Evolutionary conservation across 2,329 filamentous ascomycete species (phyloP).

Genomic region (Arachnomyces sp.): DNA sequence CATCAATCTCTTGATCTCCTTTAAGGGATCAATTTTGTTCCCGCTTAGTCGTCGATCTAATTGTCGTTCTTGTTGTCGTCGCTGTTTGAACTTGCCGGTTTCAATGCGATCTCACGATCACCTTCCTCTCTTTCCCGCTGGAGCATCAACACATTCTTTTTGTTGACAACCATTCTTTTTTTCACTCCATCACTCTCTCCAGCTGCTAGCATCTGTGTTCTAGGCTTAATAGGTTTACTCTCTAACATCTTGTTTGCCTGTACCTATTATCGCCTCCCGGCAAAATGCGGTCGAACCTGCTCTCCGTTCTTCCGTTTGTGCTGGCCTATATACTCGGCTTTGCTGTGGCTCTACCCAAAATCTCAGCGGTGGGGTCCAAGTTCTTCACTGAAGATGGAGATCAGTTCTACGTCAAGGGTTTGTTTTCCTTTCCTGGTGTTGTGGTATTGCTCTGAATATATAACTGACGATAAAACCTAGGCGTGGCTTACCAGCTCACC

Average conservation of each 20-base stretch:
- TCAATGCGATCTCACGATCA: too few relatives aligned
- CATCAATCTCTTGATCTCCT: too few relatives aligned
- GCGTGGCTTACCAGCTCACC: conserved; percentile 62
- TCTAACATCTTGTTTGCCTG: background rate
- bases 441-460: background rate
- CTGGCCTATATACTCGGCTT: conserved; percentile 11
- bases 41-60: too few relatives aligned
- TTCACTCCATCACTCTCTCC: too few relatives aligned
- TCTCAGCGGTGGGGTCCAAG: conserved; percentile 64
- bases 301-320: background rate
- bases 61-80: too few relatives aligned
- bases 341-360: conserved; percentile 43
- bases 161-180: too few relatives aligned
- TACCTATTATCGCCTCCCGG: background rate
- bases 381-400: conserved; percentile 74
- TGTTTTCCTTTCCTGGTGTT: conserved; percentile 6
- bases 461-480: conserved; percentile 36
- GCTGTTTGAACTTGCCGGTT: too few relatives aligned
- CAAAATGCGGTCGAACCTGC: background rate
- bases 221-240: background rate
- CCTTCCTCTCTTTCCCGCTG: too few relatives aligned
- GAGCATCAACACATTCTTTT: too few relatives aligned
- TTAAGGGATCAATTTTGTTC: too few relatives aligned
- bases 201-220: background rate
- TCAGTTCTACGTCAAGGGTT: conserved; percentile 80